Percentiles rank a stretch among this genome's conserved stretches.
phyloP scores from a whole-genome alignment of 331 rosid species.

The Dryas integrifolia region DNA sequence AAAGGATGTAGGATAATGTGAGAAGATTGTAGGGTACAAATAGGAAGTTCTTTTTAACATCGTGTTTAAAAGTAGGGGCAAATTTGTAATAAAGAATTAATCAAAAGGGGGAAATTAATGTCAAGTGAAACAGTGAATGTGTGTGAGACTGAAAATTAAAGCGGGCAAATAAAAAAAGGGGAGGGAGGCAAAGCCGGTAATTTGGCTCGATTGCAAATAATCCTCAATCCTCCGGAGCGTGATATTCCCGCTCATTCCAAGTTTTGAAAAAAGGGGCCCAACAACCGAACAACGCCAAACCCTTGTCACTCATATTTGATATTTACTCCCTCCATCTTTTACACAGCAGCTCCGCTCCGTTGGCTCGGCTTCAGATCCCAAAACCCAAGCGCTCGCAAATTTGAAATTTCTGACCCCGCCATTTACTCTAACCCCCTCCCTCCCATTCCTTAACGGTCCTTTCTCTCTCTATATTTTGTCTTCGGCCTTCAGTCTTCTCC shows the following conservation, averaged over 20 bases:
- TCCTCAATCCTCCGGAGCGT: background rate
- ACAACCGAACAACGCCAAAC: no score
- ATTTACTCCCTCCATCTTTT: background rate
- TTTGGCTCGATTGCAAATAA: slow-evolving; percentile 8
- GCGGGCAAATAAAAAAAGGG: background rate
- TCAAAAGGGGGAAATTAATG: background rate
- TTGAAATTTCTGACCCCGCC: slow-evolving; percentile 48
- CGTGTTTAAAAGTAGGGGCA: no score
- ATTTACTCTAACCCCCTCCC: background rate
- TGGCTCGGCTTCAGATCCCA: slow-evolving; percentile 13
- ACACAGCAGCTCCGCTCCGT: background rate
- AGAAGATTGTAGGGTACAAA: no score
- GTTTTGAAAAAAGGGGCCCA: background rate
- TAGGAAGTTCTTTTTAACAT: no score
- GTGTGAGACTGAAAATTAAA: no score
- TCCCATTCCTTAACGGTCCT: slow-evolving; percentile 38
- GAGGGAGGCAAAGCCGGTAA: slow-evolving; percentile 1
- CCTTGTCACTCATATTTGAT: no score
- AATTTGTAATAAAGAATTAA: no score
- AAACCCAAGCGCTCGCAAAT: slow-evolving; percentile 14
- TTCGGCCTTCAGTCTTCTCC: background rate
- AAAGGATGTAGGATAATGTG: no score
- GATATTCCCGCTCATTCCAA: slow-evolving; percentile 40
- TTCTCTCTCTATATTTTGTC: background rate
- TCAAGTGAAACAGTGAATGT: no score